phyloP scores from a whole-genome alignment of 257 asterid genomes.

The Ilex asprella region DNA sequence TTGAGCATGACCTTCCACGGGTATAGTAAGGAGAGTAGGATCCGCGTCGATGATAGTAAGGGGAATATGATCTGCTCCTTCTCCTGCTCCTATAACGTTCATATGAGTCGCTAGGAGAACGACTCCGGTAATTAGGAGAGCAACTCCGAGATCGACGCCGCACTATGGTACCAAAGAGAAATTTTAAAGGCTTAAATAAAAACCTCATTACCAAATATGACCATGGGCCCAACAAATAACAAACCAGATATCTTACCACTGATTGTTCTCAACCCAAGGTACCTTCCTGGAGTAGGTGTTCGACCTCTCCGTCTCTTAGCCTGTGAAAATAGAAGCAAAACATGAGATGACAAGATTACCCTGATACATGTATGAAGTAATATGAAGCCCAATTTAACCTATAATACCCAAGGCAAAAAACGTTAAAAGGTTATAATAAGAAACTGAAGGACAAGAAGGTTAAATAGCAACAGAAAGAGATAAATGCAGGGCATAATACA shows the following conservation, averaged over 20 bases:
- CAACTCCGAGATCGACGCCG: slow-evolving; percentile 46
- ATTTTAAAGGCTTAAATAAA: background rate
- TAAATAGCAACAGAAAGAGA: slow-evolving; percentile 30
- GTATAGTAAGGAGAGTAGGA: slow-evolving; percentile 30
- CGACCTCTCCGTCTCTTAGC: slow-evolving; percentile 84
- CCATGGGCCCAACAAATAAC: background rate
- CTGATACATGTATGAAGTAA: background rate
- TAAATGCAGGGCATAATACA: slow-evolving; percentile 85
- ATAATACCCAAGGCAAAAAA: background rate
- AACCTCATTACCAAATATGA: background rate
- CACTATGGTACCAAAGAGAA: slow-evolving; percentile 20
- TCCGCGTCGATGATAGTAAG: slow-evolving; percentile 16
- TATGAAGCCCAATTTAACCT: background rate
- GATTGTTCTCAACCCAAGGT: slow-evolving; percentile 56
- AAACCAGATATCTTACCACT: slow-evolving; percentile 35
- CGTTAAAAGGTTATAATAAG: background rate
- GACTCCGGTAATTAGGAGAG: slow-evolving; percentile 32
- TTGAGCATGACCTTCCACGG: slow-evolving; percentile 47
- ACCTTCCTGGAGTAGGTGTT: slow-evolving; percentile 89
- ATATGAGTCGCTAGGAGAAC: background rate
- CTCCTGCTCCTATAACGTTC: slow-evolving; percentile 13
- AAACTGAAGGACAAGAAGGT: background rate
- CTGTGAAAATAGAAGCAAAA: slow-evolving; percentile 27
- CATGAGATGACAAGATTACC: slow-evolving; percentile 9
- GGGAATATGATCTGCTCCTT: slow-evolving; percentile 23